Conservation (phyloP, 345 rosid species). For the Murraya koenigii region DNA sequence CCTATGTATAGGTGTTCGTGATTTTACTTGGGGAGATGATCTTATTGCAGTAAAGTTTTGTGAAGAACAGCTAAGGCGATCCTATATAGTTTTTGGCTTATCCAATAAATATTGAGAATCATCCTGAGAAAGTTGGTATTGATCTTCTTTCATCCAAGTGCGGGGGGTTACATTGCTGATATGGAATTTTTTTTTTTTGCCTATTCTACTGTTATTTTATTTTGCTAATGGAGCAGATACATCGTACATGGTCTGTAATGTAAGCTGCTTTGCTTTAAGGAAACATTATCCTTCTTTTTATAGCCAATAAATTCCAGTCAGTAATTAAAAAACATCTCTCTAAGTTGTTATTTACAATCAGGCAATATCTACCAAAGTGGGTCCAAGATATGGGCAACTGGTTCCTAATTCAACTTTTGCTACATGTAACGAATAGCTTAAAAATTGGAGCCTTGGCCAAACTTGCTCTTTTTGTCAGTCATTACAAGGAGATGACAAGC, state of each 20-base stretch:
- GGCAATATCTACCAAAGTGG: slow-evolving; percentile 1
- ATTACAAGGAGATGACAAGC: neutral
- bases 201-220: neutral
- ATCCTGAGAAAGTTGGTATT: neutral
- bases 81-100: neutral
- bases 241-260: neutral
- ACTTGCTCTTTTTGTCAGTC: neutral
- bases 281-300: neutral
- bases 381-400: neutral
- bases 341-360: neutral
- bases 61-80: neutral
- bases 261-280: neutral
- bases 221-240: neutral
- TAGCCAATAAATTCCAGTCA: neutral
- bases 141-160: neutral
- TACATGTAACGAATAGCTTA: neutral
- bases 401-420: neutral
- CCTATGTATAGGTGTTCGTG: neutral
- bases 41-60: neutral
- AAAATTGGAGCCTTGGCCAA: slow-evolving; percentile 12
- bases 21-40: neutral
- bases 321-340: neutral
- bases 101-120: neutral
- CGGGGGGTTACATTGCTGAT: neutral
- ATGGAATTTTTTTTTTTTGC: neutral